Evolutionary conservation across 495 filamentous ascomycete species (phyloP).

Genomic region (Oidiodendron maius): DNA sequence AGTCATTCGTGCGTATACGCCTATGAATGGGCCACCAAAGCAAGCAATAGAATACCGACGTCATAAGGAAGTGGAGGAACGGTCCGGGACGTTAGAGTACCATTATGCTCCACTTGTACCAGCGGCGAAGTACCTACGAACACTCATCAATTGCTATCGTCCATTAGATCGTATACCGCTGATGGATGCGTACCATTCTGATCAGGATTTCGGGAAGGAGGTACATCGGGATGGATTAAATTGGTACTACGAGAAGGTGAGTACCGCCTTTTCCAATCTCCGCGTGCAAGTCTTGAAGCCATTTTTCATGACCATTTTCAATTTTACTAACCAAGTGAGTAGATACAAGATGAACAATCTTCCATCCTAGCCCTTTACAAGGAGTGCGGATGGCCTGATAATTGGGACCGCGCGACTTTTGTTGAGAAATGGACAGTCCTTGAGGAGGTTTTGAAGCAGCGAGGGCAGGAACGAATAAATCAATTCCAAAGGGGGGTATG

Average conservation of each 20-base stretch:
- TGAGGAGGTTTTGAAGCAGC: background rate
- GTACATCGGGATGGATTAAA: background rate
- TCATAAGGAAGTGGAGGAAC: background rate
- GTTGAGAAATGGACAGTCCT: background rate
- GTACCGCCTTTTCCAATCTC: background rate
- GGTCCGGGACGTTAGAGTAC: background rate
- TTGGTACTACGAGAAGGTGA: constrained; percentile 1
- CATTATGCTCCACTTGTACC: background rate
- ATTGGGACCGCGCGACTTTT: background rate
- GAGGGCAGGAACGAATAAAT: background rate
- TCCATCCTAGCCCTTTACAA: background rate
- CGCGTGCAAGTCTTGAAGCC: background rate
- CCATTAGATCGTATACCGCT: background rate
- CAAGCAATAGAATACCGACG: background rate
- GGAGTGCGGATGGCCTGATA: constrained; percentile 3
- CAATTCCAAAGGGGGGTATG: too few species aligned
- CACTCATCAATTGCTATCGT: constrained; percentile 1
- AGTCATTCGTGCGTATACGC: constrained; percentile 1
- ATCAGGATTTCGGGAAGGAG: background rate
- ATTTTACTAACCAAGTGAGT: background rate
- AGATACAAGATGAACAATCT: background rate
- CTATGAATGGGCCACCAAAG: background rate
- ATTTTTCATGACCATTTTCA: too few species aligned
- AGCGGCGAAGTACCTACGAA: background rate
- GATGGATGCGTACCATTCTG: background rate